Base-by-base conservation (phyloP, 225 moss, liverwort and hornwort species). In the Sphagnum contortum region DNA sequence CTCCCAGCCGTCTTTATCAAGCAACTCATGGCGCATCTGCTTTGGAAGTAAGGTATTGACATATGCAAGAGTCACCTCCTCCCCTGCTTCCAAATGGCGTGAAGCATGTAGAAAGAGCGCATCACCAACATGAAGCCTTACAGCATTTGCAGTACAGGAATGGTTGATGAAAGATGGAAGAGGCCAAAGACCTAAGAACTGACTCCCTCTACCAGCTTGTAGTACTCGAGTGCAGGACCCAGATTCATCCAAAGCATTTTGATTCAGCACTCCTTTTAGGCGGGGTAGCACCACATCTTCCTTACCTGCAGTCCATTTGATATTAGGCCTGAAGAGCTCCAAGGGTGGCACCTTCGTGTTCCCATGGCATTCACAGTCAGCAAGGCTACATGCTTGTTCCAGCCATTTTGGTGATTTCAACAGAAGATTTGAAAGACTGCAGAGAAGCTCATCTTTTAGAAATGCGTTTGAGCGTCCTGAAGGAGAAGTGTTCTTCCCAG, bases 81-180 rank as follows among this genome's bases (percentile, higher is more conserved):
- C 90, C 47, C 88, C 94, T 6, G 80, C 76, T 72, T 81, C 84
- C 57, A 94, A 79, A 5, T 76, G 74, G 7, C 84, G 83, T 3
- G 86, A 80, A 50, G 90, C 90, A 58, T 88, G 88, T 66, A 94
- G 64, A 55, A 94, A 94, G 53, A 94, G 57, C 3, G 88, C 72
- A 9, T 85, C 84, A 6, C 90, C 90, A 0, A 89, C 75, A 52
- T 88, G 84, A 49, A 83, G 75, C 49, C 86, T 71, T 48, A 77
- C 77, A 50, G 86, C 77, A 67, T 87, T 91, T 3, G 90, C 78
- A 12, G 77, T 72, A 62, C 90, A 94, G 3, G 94, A 90, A 66
- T 94, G 94, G 62, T 94, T 91, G 70, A 94, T 71, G 63, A 91
- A 91, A 3, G 90, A 91, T 1, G 83, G 81, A 6, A 94, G 75